Evolutionary conservation across 345 rosid genomes (phyloP), one percentile per base, ranked within the genome.

Genomic region (Salix arbutifolia): DNA sequence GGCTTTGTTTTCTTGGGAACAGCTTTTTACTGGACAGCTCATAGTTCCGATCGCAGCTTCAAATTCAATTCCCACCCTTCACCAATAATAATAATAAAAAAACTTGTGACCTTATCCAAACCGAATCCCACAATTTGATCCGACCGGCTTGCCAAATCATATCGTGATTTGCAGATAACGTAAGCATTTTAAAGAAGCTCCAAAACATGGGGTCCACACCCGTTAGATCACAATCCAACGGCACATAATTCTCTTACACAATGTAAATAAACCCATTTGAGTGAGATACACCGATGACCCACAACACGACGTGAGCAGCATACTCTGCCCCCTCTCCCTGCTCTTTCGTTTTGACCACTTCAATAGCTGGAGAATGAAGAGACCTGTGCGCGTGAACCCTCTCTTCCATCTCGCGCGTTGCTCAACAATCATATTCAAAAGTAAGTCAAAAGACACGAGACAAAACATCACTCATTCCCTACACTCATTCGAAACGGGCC

Each of bases 221-320:
- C 19, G 28, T n/a, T 5, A 0, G 73, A 76, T 68, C 21, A 42
- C 60, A 58, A 76, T 58, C 73, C 67, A 30, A 69, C 58, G 72
- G 67, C 14, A 17, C 11, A 56, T 3, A 76, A 68, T 21, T 69
- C 5, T 0, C 26, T 6, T 12, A n/a, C 44, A 58, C 19, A 25
- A 35, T 28, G 40, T 25, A 67, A 11, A 11, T 1, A 35, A 35
- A 35, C 37, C 37, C 37, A 35, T 35, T 30, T 35, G 17, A 5
- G 42, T 37, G 26, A 65, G 50, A 68, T 74, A 44, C 67, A 64
- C 69, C 37, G 53, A 61, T 52, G 60, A 6, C 60, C 11, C 58
- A 35, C 50, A 53, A 12, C 12, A 76, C 58, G 78, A 76, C 78
- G 74, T 69, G 73, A 67, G 12, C 19, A 40, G 44, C 78, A 76